Percentiles rank a stretch among this genome's conserved stretches.
phyloP scores from a whole-genome alignment of 164 flowering plant species.

The Buxus sempervirens region DNA sequence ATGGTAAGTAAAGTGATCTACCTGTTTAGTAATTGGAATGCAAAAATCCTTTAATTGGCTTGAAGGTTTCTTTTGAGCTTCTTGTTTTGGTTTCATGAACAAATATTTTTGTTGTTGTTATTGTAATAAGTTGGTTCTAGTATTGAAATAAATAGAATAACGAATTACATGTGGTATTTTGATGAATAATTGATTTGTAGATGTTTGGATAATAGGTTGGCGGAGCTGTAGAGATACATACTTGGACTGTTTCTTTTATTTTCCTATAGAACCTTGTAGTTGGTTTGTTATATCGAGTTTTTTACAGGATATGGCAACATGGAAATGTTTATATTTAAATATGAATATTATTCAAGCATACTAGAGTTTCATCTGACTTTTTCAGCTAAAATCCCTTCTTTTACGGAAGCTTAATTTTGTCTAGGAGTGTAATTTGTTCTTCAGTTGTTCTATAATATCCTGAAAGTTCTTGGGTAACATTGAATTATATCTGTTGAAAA shows the following conservation, averaged over 20 bases:
- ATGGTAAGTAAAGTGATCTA: background rate
- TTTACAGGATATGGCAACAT: background rate
- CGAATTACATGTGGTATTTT: too few species aligned
- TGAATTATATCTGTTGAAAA: background rate
- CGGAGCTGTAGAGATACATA: too few species aligned
- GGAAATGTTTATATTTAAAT: background rate
- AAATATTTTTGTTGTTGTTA: too few species aligned
- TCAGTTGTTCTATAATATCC: background rate
- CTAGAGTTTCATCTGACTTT: background rate
- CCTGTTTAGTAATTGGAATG: background rate
- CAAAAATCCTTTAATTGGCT: background rate
- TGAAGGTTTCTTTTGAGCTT: background rate
- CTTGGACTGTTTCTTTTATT: too few species aligned
- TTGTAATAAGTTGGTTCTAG: too few species aligned
- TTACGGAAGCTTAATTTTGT: background rate
- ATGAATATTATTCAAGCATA: background rate
- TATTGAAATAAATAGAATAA: too few species aligned
- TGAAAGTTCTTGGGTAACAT: background rate
- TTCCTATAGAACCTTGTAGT: background rate
- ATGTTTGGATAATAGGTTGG: too few species aligned
- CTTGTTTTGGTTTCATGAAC: background rate
- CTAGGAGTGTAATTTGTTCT: too few species aligned
- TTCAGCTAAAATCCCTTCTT: background rate
- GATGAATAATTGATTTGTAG: too few species aligned
- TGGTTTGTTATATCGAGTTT: background rate